Evolutionary conservation across 2,329 filamentous ascomycete genomes (phyloP).

Genomic region (Magnaporthales sp.): DNA sequence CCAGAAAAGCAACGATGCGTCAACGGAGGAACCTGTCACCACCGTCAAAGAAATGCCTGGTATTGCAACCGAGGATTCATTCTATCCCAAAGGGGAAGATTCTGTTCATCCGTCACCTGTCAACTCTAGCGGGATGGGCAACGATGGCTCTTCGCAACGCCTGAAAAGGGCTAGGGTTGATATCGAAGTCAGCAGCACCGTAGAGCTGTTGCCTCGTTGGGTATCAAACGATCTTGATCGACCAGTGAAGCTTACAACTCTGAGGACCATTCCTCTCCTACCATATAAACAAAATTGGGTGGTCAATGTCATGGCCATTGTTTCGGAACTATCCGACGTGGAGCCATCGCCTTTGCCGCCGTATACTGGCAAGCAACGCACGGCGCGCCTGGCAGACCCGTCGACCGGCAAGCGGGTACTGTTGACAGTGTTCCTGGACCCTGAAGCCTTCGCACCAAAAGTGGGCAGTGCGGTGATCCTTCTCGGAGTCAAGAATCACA

Average conservation of each 20-base stretch:
- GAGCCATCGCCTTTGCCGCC: slow-evolving; percentile 41
- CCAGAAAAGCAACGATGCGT: neutral
- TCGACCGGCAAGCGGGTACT: slow-evolving; percentile 43
- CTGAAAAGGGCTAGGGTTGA: neutral
- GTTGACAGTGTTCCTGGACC: slow-evolving; percentile 45
- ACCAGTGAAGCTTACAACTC: slow-evolving; percentile 41
- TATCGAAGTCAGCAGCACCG: neutral
- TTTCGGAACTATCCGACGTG: slow-evolving; percentile 35
- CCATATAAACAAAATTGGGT: slow-evolving; percentile 51
- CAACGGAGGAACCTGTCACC: neutral
- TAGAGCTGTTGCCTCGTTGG: slow-evolving; percentile 21
- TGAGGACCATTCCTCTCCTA: slow-evolving; percentile 39
- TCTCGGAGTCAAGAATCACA: slow-evolving; percentile 48
- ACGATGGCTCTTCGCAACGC: neutral
- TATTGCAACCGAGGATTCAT: neutral
- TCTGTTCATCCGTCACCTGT: neutral
- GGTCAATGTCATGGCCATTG: slow-evolving; percentile 43
- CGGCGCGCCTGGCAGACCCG: slow-evolving; percentile 39
- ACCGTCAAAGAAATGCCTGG: neutral
- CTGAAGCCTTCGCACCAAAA: slow-evolving; percentile 37
- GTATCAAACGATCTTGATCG: slow-evolving; percentile 29
- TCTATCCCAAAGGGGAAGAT: neutral
- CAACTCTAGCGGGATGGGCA: neutral
- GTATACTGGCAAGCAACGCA: slow-evolving; percentile 39
- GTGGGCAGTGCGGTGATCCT: slow-evolving; percentile 42